Base-by-base conservation (phyloP, 75 land plant species). In the Pinus albicaulis region DNA sequence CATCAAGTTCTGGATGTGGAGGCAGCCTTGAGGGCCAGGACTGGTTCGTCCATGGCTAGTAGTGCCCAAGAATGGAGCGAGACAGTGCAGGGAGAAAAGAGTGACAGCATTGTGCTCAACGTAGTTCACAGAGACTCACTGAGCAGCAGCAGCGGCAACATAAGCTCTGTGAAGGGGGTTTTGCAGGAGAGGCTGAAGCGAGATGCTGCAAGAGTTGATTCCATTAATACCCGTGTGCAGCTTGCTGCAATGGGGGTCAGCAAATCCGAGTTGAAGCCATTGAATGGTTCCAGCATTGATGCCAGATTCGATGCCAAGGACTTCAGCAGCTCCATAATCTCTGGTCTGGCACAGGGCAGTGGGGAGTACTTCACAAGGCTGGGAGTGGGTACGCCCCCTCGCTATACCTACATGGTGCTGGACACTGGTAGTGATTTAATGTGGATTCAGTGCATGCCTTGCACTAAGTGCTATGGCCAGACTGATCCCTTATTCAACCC, bases 361-460 rank as follows among this genome's bases (percentile, higher is more conserved):
- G 98, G 98, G 8, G 95, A 92, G 88, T 94, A 90, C 83, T 92
- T 94, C 85, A 85, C 88, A 56, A 83, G 92, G 25, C 25, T 94
- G 10, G 94, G 92, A 12, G 83, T 94, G 22, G 98, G 98, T 14
- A 88, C 89, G 0, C 98, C 98, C 16, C 44, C 87, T 5, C 62
- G 24, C 71, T 74, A 61, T 56, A 57, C 55, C 8, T 92, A 83
- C 84, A 88, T 94, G 90, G 92, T 90, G 66, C 65, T 94, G 23
- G 98, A 94, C 81, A 94, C 98, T 31, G 98, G 98, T 14, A 86
- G 89, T 79, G 92, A 92, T 76, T 64, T 94, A 16, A 72, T 85
- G 41, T 94, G 98, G 98, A 6, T 90, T 20, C 98, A 94, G 78
- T 92, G 98, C 75, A 57, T 85, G n/a, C 98, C 95, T 3, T 92